Conservation (phyloP, 495 filamentous ascomycete genomes). For the Chaetomidium leptoderma region DNA sequence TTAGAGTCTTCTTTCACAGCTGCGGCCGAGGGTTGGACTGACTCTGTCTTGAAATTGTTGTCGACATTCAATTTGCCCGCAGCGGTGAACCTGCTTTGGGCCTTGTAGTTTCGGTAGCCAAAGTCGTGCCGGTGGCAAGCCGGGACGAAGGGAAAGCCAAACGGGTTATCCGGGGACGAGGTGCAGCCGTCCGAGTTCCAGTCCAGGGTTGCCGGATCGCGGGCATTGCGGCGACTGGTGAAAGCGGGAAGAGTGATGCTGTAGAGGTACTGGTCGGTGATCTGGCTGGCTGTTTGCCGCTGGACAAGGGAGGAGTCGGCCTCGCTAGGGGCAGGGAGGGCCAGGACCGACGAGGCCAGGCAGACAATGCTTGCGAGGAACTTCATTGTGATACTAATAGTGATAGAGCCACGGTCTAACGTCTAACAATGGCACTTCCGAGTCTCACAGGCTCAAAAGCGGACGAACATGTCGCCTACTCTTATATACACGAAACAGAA, state of each 20-base stretch:
- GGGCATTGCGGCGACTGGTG: slow-evolving; percentile 24
- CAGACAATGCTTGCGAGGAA: slow-evolving; percentile 22
- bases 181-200: slow-evolving; percentile 44
- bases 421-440: no score
- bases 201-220: slow-evolving; percentile 30
- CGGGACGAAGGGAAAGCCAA: slow-evolving; percentile 40
- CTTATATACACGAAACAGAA: no score
- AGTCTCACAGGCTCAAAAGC: not conserved
- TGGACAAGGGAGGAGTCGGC: not conserved
- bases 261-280: slow-evolving; percentile 40
- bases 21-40: not conserved
- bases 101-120: slow-evolving; percentile 45
- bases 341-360: slow-evolving; percentile 20
- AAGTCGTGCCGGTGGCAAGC: slow-evolving; percentile 48
- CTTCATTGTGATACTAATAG: slow-evolving; percentile 31
- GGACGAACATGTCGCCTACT: no score
- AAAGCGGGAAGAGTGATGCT: slow-evolving; percentile 27
- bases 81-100: slow-evolving; percentile 37
- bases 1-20: not conserved
- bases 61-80: slow-evolving; percentile 34
- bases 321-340: slow-evolving; percentile 17
- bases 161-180: slow-evolving; percentile 39
- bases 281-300: slow-evolving; percentile 14
- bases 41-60: slow-evolving; percentile 41
- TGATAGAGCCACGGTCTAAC: not conserved